phyloP scores from a whole-genome alignment of 2,329 filamentous ascomycete species.

The Nakataea oryzae region DNA sequence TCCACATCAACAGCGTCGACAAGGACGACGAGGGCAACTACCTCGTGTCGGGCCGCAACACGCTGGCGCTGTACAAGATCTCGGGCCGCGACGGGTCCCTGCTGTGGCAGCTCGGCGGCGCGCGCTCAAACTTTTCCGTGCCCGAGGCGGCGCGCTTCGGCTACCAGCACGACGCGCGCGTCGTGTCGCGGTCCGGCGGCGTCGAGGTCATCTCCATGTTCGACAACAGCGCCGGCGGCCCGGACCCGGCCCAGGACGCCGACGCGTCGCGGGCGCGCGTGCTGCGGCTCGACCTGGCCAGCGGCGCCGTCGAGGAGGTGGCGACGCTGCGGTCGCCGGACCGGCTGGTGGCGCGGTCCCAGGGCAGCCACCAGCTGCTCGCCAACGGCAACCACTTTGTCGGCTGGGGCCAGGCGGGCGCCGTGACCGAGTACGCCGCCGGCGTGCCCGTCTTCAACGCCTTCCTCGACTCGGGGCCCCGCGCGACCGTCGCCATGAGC shows the following conservation, averaged over 20 bases:
- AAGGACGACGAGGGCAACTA: constrained; percentile 33
- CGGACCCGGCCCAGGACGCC: constrained; percentile 19
- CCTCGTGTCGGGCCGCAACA: constrained; percentile 31
- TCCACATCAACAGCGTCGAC: constrained; percentile 40
- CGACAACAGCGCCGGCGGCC: constrained; percentile 37
- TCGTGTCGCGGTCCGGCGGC: constrained; percentile 23
- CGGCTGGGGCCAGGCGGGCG: constrained; percentile 43
- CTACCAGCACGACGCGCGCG: constrained; percentile 37
- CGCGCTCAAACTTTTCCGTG: constrained; percentile 28
- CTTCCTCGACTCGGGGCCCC: constrained; percentile 28
- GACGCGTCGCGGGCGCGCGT: constrained; percentile 31
- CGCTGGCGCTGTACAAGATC: constrained; percentile 28
- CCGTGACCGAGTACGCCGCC: constrained; percentile 32
- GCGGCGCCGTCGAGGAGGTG: constrained; percentile 31
- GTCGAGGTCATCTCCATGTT: constrained; percentile 35
- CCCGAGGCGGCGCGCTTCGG: constrained; percentile 20
- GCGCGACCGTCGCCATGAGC: constrained; percentile 31
- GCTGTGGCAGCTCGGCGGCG: constrained; percentile 34
- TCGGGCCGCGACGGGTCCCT: constrained; percentile 29
- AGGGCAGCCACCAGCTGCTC: constrained; percentile 40
- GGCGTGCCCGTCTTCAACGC: constrained; percentile 44
- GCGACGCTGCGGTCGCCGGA: constrained; percentile 32
- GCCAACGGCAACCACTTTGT: constrained; percentile 42
- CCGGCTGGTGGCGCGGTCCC: constrained; percentile 12
- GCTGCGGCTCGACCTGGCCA: constrained; percentile 30